Percentiles rank a stretch among this genome's conserved stretches.
Evolutionary conservation across 495 filamentous ascomycete species (phyloP).

Genomic region (Aspergillus sclerotiicarbonarius): DNA sequence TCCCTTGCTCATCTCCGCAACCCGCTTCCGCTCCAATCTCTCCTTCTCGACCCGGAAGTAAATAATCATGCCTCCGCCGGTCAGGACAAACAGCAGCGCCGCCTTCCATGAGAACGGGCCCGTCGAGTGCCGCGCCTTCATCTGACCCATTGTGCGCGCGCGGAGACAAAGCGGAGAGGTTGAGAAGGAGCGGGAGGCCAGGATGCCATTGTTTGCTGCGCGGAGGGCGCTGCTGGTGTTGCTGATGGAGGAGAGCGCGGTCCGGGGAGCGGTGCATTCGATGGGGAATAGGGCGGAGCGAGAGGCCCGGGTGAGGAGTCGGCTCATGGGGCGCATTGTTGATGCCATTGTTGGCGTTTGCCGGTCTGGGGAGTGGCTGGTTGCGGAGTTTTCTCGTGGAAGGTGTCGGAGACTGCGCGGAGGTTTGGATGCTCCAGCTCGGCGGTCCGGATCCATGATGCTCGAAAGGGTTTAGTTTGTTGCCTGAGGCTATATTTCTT

Average conservation of each 20-base stretch:
- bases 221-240: constrained; percentile 20
- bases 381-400: background rate
- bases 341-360: constrained; percentile 29
- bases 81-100: constrained; percentile 77
- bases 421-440: constrained; percentile 4
- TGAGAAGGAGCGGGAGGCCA: constrained; percentile 25
- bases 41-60: constrained; percentile 93
- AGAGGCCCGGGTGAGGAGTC: constrained; percentile 27
- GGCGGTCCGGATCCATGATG: background rate
- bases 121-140: constrained; percentile 40
- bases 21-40: constrained; percentile 77
- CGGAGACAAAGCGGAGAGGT: constrained; percentile 28
- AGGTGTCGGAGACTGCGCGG: background rate
- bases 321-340: constrained; percentile 29
- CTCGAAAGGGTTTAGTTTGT: constrained; percentile 11
- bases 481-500: background rate
- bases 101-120: constrained; percentile 87
- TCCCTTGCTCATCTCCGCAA: constrained; percentile 90
- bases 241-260: constrained; percentile 20
- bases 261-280: constrained; percentile 16
- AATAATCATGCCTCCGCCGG: constrained; percentile 71
- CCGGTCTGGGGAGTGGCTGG: background rate
- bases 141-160: constrained; percentile 43
- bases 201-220: constrained; percentile 6
- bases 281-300: constrained; percentile 18